A percentile compares a stretch with the other conserved stretches of the same genome.
Evolutionary conservation across 106 monocot genomes (phyloP).

Genomic region (Amphibolis antarctica): DNA sequence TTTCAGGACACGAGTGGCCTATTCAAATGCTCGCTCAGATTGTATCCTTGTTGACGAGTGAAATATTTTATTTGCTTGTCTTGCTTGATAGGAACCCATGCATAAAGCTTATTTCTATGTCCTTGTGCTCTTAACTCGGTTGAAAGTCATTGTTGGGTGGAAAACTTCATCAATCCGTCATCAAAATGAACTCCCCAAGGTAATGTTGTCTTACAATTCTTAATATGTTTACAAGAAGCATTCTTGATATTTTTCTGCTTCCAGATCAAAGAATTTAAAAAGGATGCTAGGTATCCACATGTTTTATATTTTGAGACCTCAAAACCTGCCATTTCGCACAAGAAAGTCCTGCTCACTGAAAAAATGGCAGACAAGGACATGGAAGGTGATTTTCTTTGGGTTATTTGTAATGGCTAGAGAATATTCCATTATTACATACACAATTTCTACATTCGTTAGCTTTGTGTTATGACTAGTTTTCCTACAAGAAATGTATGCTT

Average conservation of each 20-base stretch:
- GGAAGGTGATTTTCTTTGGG: conserved; percentile 39
- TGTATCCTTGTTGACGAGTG: conserved; percentile 50
- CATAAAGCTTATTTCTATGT: no score
- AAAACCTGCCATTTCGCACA: conserved; percentile 9
- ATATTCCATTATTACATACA: no score
- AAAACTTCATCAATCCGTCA: conserved; percentile 71
- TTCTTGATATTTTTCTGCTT: conserved; percentile 5
- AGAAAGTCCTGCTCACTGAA: conserved; percentile 20
- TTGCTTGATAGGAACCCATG: not conserved
- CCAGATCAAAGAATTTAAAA: conserved; percentile 48
- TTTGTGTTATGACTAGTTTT: no score
- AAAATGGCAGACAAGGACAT: conserved; percentile 26
- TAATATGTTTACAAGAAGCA: not conserved
- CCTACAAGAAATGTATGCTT: no score
- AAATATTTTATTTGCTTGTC: not conserved
- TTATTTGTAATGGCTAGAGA: not conserved
- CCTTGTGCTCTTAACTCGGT: conserved; percentile 31
- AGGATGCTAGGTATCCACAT: conserved; percentile 49
- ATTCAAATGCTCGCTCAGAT: conserved; percentile 66
- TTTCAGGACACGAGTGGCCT: conserved; percentile 56
- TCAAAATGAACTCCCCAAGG: conserved; percentile 72
- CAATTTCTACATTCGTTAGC: no score
- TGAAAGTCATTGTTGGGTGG: conserved; percentile 78
- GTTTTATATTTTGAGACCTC: conserved; percentile 52
- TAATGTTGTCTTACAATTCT: conserved; percentile 5